These are phyloP conservation scores for Fagus crenata DNA, from an alignment of 306 rosid genomes.

Conservation along the genomic window DNA sequence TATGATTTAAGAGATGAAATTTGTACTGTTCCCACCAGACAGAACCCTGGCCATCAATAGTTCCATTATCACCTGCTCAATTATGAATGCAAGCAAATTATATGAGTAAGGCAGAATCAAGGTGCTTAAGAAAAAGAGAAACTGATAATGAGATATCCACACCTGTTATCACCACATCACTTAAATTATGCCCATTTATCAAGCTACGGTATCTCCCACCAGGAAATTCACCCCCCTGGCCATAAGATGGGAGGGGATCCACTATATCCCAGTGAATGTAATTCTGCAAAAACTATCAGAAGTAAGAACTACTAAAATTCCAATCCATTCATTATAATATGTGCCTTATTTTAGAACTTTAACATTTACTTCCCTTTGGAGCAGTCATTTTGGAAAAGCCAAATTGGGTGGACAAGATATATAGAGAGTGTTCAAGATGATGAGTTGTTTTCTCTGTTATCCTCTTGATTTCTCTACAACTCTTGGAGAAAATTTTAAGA, in stretches of 20 bases:
- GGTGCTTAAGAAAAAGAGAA: conserved; percentile 3
- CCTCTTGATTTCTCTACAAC: not conserved
- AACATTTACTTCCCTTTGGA: not conserved
- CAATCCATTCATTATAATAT: not conserved
- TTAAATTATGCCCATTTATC: conserved; percentile 51
- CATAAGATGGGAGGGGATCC: conserved; percentile 61
- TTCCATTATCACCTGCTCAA: conserved; percentile 64
- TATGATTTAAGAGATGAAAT: conserved; percentile 49
- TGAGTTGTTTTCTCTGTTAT: not conserved
- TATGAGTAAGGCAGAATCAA: not conserved
- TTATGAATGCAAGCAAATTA: conserved; percentile 3
- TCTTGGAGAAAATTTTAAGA: not conserved
- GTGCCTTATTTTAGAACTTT: not conserved
- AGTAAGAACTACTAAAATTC: not conserved
- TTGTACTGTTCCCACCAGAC: conserved; percentile 62
- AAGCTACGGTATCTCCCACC: conserved; percentile 54
- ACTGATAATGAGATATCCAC: conserved; percentile 8
- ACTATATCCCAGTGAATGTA: conserved; percentile 40
- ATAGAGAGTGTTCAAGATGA: no score
- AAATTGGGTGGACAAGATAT: no score
- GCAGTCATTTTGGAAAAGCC: not conserved
- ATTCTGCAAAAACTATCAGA: conserved; percentile 38
- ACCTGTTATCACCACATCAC: conserved; percentile 67
- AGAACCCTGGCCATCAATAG: conserved; percentile 70
- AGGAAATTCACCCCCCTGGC: conserved; percentile 48